Base-by-base conservation (phyloP, 2,329 filamentous ascomycete species). In the Fusarium sp. region DNA sequence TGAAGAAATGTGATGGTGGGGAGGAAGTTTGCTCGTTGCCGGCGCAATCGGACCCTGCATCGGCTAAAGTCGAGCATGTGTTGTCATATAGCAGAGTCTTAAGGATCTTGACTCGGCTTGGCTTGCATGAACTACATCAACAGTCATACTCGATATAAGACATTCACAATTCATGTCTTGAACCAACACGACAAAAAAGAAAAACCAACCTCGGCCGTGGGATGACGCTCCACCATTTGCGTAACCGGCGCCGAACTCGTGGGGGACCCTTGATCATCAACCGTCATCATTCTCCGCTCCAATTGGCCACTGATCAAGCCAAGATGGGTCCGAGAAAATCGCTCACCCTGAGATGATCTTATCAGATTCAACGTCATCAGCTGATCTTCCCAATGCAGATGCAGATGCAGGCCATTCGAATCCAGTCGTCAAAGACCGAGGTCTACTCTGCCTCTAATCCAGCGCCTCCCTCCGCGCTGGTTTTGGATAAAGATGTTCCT, bases 321-420 rank as follows among this genome's bases (percentile, higher is more conserved):
- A 49, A 57, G 33, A 58, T 18, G 56, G 61, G 66, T 17, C 40
- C 7, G 36, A 39, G 49, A 67, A 71, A 72, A 72, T 70, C 71
- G 68, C 71, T 72, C 69, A 72, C 24, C 18, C 17, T 18, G 22
- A 54, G 52, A 56, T 58, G 34, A 68, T 66, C 66, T 69, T 67
- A 64, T 62, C 57, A 58, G 61, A 67, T 63, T 31, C 26, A 51
- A 63, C 56, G 66, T 58, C 61, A 69, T 69, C 60, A 24, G 43
- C 38, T 52, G 63, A 68, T 67, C 56, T 49, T 43, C 50, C 52
- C 50, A 36, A 17, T 36, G 34, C 34, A 36, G 34, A 36, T 46
- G 20, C 45, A 17, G 22, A 71, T 74, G 63, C 50, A 68, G 26
- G 64, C 63, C 43, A 51, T 68, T 26, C 60, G 49, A 9, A 64